Evolutionary conservation across 2,329 filamentous ascomycete species (phyloP), one percentile per base, ranked within the genome.

Genomic region (Cercospora brassicicola): DNA sequence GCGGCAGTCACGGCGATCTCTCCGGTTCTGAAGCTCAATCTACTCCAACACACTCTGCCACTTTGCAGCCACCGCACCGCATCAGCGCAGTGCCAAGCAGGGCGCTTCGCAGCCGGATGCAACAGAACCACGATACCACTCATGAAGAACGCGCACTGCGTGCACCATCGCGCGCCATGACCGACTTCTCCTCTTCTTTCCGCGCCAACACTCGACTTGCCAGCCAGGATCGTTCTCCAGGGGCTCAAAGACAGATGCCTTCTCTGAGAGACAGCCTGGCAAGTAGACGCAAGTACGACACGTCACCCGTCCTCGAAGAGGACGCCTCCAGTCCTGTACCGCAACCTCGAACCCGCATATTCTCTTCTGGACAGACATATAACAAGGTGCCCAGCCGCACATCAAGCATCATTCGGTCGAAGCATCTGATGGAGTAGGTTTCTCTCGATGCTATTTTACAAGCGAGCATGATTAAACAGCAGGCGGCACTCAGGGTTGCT

Each of bases 91-190:
- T 80, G 28, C 77, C 79, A 13, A 82, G 78, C 57, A 79, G 79
- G 30, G 73, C 82, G 1, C 75, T 79, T 20, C 76, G 77, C 11
- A 75, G 76, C n/a, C 79, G 81, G 26, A 20, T 57, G 48, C 48
- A 64, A 45, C 70, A 71, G 11, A 69, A 67, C 30, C 71, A 72
- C 28, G 75, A 73, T 7, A 77, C 77, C 20, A 71, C 69, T 7
- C 74, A 76, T 30, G 80, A 82, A n/a, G 79, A 81, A 11, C 74
- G 77, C 1, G 80, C 78, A 1, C 69, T 82, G 11, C 80, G 83
- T 23, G 79, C 82, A 7, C 81, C 80, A n/a, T 84, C 82, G 15
- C 81, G 83, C 36, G 83, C 83, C 7, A 79, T 82, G 79, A 84
- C 83, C 5, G 83, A 84, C 57, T 59, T 65, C 56, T 60, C 56